Conservation (phyloP, 1,284 basidiomycete genomes). For the Peniophora sp. region DNA sequence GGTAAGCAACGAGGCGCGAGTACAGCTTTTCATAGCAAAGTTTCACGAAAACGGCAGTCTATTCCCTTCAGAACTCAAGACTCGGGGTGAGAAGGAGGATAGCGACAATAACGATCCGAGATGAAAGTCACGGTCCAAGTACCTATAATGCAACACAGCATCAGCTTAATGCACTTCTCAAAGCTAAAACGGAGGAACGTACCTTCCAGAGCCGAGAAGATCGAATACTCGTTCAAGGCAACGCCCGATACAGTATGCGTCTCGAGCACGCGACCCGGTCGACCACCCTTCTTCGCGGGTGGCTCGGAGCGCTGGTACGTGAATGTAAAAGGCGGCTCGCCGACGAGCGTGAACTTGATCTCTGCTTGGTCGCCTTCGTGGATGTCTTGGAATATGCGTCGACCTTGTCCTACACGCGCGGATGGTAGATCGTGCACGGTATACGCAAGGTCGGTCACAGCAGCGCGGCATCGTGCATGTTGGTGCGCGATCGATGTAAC, state of each 20-base stretch:
- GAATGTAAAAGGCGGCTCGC: slow-evolving; percentile 93
- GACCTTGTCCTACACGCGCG: slow-evolving; percentile 83
- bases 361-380: slow-evolving; percentile 93
- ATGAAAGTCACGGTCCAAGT: slow-evolving; percentile 93
- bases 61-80: not conserved
- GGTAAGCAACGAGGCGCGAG: no score
- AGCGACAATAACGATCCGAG: slow-evolving; percentile 77
- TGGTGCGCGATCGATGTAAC: slow-evolving; percentile 87
- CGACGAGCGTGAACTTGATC: slow-evolving; percentile 83
- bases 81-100: slow-evolving; percentile 49
- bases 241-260: slow-evolving; percentile 86
- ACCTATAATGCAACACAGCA: slow-evolving; percentile 34
- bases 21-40: no score
- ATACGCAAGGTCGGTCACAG: slow-evolving; percentile 71
- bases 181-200: slow-evolving; percentile 15
- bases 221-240: slow-evolving; percentile 70
- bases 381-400: slow-evolving; percentile 75
- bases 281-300: slow-evolving; percentile 52
- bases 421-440: slow-evolving; percentile 79
- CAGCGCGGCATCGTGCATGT: slow-evolving; percentile 81
- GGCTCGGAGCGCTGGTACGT: slow-evolving; percentile 82
- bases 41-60: no score
- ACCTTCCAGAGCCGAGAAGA: slow-evolving; percentile 87
- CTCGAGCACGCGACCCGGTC: slow-evolving; percentile 70
- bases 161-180: slow-evolving; percentile 8